A percentile compares a stretch with the other conserved stretches of the same genome.
These are phyloP conservation scores for Coemansia biformis DNA, from an alignment of 192 early-diverging fungal species.

Conservation along the genomic window DNA sequence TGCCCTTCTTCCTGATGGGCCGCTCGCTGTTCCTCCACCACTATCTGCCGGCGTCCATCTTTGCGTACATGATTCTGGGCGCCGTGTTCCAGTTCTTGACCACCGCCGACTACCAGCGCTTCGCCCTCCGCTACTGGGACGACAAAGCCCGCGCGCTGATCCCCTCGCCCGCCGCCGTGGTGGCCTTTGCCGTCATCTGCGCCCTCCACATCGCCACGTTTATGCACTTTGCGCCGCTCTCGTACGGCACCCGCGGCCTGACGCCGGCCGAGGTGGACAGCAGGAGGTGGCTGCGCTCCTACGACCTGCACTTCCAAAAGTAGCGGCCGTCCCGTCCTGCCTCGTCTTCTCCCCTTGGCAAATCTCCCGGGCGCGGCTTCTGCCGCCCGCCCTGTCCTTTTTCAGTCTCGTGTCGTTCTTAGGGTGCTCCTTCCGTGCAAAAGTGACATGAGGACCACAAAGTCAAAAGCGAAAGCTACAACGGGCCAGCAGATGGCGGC, in stretches of 20 bases:
- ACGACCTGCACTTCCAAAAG: constrained; percentile 77
- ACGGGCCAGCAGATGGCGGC: background rate
- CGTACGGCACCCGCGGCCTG: constrained; percentile 74
- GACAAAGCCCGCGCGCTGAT: constrained; percentile 35
- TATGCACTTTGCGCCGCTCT: constrained; percentile 76
- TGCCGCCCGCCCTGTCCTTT: too few relatives aligned
- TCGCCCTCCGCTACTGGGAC: constrained; percentile 31
- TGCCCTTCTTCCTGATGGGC: too few relatives aligned
- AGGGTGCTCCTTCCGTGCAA: too few relatives aligned
- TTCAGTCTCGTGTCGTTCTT: too few relatives aligned
- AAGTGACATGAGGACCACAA: too few relatives aligned
- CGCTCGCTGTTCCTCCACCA: constrained; percentile 77
- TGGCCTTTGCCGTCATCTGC: constrained; percentile 43
- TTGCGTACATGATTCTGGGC: constrained; percentile 60
- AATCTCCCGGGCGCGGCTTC: too few relatives aligned
- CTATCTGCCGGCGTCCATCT: constrained; percentile 72
- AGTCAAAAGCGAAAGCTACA: background rate
- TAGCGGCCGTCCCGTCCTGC: too few relatives aligned
- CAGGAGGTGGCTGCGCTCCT: constrained; percentile 68
- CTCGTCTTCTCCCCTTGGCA: background rate
- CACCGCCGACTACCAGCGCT: constrained; percentile 37
- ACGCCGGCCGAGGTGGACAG: constrained; percentile 54
- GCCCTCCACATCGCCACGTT: constrained; percentile 57
- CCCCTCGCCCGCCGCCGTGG: constrained; percentile 27
- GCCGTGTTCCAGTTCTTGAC: constrained; percentile 59